Evolutionary conservation across 768 basidiomycete genomes (phyloP).

Genomic region (Boletus coccyginus): DNA sequence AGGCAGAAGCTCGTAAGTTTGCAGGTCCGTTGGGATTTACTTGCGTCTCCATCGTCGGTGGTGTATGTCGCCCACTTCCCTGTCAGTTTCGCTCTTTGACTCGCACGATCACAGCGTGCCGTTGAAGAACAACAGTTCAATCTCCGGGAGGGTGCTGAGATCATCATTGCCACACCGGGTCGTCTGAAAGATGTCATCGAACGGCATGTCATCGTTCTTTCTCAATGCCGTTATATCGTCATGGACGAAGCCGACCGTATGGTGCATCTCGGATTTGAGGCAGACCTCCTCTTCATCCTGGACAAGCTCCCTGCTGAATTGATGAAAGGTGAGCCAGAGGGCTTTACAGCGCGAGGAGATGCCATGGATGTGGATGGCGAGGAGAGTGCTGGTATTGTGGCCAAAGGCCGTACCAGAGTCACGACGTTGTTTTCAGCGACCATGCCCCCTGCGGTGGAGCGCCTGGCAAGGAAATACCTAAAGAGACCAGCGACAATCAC

Average conservation of each 20-base stretch:
- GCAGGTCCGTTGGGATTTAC: constrained; percentile 86
- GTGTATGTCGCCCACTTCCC: constrained; percentile 44
- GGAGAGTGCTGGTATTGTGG: constrained; percentile 43
- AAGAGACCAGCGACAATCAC: constrained; percentile 92
- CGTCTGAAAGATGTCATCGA: constrained; percentile 98
- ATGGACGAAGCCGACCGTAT: constrained; percentile 99
- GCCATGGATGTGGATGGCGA: constrained; percentile 77
- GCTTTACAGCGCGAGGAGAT: constrained; percentile 32
- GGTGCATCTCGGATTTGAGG: constrained; percentile 97
- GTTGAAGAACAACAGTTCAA: constrained; percentile 99
- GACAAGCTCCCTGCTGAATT: constrained; percentile 87
- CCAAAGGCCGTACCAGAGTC: constrained; percentile 79
- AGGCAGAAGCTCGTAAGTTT: constrained; percentile 89
- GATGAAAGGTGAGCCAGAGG: constrained; percentile 70
- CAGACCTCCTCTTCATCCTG: constrained; percentile 89
- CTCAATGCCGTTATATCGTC: constrained; percentile 97
- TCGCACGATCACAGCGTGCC: constrained; percentile 51
- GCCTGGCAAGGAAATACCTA: constrained; percentile 91
- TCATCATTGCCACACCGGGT: constrained; percentile 98
- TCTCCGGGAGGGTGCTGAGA: constrained; percentile 96
- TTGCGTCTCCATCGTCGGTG: constrained; percentile 98
- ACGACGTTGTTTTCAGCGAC: constrained; percentile 97
- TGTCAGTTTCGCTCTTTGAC: constrained; percentile 12
- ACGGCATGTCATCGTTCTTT: constrained; percentile 90
- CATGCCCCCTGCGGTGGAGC: constrained; percentile 97